A percentile compares a stretch with the other conserved stretches of the same genome.
Evolutionary conservation across 129 eudicot species (phyloP).

Genomic region (Scalesia atractyloides): DNA sequence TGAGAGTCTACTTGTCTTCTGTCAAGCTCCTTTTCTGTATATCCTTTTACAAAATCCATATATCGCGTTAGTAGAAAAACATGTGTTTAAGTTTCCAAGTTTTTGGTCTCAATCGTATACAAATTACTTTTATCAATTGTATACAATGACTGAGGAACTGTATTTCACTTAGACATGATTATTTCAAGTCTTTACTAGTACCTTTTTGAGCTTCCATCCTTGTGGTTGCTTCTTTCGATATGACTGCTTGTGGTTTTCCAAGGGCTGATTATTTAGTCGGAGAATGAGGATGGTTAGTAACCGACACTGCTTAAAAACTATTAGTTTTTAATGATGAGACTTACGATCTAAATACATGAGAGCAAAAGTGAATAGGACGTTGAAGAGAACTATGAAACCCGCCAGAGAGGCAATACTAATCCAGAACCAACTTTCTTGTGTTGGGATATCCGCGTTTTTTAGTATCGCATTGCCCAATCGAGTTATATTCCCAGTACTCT

Average conservation of each 20-base stretch:
- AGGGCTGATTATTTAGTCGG: constrained; percentile 38
- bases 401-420: constrained; percentile 34
- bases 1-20: constrained; percentile 2
- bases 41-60: constrained; percentile 16
- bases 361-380: constrained; percentile 44
- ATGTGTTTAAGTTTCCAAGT: background rate
- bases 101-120: constrained; percentile 20
- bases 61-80: background rate
- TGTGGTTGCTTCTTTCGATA: constrained; percentile 41
- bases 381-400: constrained; percentile 43
- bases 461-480: constrained; percentile 45
- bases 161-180: constrained; percentile 34
- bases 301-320: background rate
- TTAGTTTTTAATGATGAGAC: constrained; percentile 1
- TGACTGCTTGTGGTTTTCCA: constrained; percentile 58
- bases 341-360: constrained; percentile 49
- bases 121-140: constrained; percentile 49
- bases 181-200: constrained; percentile 24
- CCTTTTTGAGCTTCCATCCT: constrained; percentile 19
- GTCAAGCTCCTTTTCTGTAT: background rate
- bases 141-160: constrained; percentile 39
- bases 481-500: constrained; percentile 46
- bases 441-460: constrained; percentile 32
- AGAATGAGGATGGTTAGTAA: constrained; percentile 2
- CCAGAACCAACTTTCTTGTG: constrained; percentile 47